Evolutionary conservation across 345 rosid genomes (phyloP).

Genomic region (Sisymbrium irio): DNA sequence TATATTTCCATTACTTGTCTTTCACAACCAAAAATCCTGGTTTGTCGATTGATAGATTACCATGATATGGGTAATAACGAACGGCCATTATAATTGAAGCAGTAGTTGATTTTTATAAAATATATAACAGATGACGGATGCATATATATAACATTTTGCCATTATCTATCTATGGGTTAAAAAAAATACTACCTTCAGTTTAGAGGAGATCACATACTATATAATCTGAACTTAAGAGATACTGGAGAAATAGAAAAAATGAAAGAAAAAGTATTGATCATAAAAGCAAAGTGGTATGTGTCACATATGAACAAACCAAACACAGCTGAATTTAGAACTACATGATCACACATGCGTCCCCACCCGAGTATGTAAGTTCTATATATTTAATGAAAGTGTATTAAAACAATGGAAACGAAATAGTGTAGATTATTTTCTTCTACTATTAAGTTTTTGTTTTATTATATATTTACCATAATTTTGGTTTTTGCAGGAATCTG

Average conservation of each 20-base stretch:
- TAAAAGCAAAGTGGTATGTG: constrained; percentile 16
- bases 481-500: neutral
- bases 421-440: neutral
- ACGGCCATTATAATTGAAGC: neutral
- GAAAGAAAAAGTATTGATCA: neutral
- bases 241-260: neutral
- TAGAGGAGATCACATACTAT: neutral
- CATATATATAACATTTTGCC: neutral
- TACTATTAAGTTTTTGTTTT: neutral
- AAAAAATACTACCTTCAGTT: neutral
- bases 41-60: neutral
- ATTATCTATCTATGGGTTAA: neutral
- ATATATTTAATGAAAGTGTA: neutral
- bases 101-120: neutral
- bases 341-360: constrained; percentile 37
- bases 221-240: neutral
- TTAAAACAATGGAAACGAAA: neutral
- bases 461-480: no score
- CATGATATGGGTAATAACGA: neutral
- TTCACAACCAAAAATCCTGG: neutral
- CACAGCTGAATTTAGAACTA: constrained; percentile 7
- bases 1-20: no score
- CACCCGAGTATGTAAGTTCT: neutral
- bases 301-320: constrained; percentile 6
- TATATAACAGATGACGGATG: neutral